These are phyloP conservation scores for Termitomyces sp. DNA, from an alignment of 768 basidiomycete species.

Conservation along the genomic window DNA sequence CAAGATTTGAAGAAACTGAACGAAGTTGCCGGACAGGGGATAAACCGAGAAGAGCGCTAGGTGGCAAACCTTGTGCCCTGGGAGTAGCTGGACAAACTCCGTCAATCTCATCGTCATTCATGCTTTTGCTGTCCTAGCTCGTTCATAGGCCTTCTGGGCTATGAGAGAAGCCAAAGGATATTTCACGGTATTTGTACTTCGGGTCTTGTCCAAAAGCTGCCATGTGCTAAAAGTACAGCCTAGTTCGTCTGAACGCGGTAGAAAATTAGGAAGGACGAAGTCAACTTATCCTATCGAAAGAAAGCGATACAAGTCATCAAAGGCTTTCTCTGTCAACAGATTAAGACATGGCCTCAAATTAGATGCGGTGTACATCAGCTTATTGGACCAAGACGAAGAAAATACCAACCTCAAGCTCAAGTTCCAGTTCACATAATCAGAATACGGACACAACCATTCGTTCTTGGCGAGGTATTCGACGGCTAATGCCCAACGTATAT, in stretches of 20 bases:
- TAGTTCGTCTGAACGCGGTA: constrained; percentile 41
- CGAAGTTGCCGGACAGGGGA: constrained; percentile 81
- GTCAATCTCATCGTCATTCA: constrained; percentile 63
- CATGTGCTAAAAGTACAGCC: constrained; percentile 67
- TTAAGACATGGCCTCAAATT: constrained; percentile 58
- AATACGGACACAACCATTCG: neutral
- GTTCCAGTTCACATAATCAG: neutral
- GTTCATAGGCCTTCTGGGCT: constrained; percentile 60
- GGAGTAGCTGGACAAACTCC: constrained; percentile 33
- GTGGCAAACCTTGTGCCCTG: constrained; percentile 33
- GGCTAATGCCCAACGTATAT: neutral
- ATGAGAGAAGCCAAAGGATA: constrained; percentile 57
- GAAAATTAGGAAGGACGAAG: constrained; percentile 67
- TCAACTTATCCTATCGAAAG: constrained; percentile 64
- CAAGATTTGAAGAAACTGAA: constrained; percentile 41
- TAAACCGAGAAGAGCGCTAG: constrained; percentile 65
- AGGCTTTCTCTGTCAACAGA: constrained; percentile 34
- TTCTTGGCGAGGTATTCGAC: no score
- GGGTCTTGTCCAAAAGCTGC: constrained; percentile 60
- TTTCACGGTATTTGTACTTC: constrained; percentile 51
- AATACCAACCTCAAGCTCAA: neutral
- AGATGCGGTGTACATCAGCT: constrained; percentile 46
- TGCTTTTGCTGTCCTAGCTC: constrained; percentile 51
- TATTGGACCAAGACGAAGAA: neutral
- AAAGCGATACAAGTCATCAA: constrained; percentile 54